Evolutionary conservation across 2,329 filamentous ascomycete species (phyloP).

Genomic region (Zasmidium citrigriseum): DNA sequence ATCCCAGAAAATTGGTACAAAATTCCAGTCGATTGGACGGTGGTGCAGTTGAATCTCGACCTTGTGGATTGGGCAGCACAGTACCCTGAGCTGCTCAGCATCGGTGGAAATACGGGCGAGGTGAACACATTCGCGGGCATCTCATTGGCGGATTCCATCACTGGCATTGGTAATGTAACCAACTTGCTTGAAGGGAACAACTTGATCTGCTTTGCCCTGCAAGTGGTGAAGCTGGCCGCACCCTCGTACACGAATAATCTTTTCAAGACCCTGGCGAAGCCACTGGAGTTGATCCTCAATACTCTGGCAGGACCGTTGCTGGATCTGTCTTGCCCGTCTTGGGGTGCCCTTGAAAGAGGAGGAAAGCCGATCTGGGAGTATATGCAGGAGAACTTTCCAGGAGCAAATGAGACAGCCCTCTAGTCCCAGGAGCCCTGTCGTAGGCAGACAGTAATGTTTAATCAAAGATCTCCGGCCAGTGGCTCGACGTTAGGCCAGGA

Average conservation of each 20-base stretch:
- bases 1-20: slow-evolving; percentile 23
- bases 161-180: slow-evolving; percentile 42
- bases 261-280: slow-evolving; percentile 18
- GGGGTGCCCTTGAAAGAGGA: slow-evolving; percentile 10
- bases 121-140: slow-evolving; percentile 20
- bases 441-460: neutral
- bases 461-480: neutral
- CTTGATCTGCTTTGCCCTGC: slow-evolving; percentile 11
- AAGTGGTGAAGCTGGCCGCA: slow-evolving; percentile 34
- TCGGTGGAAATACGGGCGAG: slow-evolving; percentile 22
- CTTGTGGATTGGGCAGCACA: slow-evolving; percentile 13
- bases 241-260: slow-evolving; percentile 34
- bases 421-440: too few species aligned
- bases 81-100: slow-evolving; percentile 7
- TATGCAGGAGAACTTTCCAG: slow-evolving; percentile 12
- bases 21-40: slow-evolving; percentile 10
- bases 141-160: slow-evolving; percentile 22
- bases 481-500: slow-evolving; percentile 20
- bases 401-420: slow-evolving; percentile 5
- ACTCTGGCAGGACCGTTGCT: slow-evolving; percentile 10
- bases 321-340: slow-evolving; percentile 14
- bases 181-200: slow-evolving; percentile 12
- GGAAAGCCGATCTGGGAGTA: slow-evolving; percentile 12
- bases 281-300: slow-evolving; percentile 9
- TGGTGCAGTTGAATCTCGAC: slow-evolving; percentile 12